Conservation (phyloP, 768 basidiomycete genomes). For the Tricholoma sp. region DNA sequence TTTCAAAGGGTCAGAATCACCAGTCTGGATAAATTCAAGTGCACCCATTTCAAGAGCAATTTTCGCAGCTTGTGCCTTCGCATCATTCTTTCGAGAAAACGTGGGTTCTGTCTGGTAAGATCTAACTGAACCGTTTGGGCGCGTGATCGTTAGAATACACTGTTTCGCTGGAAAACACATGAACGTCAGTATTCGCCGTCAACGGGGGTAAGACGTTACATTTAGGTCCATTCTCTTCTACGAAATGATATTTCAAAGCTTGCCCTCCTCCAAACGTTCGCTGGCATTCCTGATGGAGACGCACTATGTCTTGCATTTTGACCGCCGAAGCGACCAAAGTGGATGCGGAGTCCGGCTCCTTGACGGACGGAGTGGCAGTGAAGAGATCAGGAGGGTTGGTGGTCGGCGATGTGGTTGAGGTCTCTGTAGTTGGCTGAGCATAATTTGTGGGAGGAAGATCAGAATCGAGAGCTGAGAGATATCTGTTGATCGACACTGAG, state of each 20-base stretch:
- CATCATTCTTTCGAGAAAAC: conserved; percentile 45
- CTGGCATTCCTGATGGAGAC: conserved; percentile 39
- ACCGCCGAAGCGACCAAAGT: not conserved
- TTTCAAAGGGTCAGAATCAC: conserved; percentile 32
- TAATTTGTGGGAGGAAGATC: not conserved
- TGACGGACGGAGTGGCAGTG: not conserved
- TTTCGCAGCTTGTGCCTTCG: conserved; percentile 45
- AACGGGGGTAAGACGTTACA: conserved; percentile 23
- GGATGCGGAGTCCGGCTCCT: not conserved
- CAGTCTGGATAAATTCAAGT: conserved; percentile 49
- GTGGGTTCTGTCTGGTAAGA: conserved; percentile 48
- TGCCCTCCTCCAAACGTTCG: conserved; percentile 36
- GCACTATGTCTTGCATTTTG: conserved; percentile 21
- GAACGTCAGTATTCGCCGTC: not conserved
- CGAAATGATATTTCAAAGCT: conserved; percentile 41
- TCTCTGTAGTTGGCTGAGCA: not conserved
- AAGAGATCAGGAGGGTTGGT: not conserved
- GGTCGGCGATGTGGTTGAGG: not conserved
- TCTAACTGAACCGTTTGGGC: conserved; percentile 44
- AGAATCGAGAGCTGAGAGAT: conserved; percentile 8
- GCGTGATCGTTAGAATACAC: conserved; percentile 58
- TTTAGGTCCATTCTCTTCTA: conserved; percentile 32
- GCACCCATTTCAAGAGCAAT: conserved; percentile 58
- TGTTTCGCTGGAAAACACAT: conserved; percentile 39
- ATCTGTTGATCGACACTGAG: conserved; percentile 21